Evolutionary conservation across 2,329 filamentous ascomycete species (phyloP).

Genomic region (Nemania sp.): DNA sequence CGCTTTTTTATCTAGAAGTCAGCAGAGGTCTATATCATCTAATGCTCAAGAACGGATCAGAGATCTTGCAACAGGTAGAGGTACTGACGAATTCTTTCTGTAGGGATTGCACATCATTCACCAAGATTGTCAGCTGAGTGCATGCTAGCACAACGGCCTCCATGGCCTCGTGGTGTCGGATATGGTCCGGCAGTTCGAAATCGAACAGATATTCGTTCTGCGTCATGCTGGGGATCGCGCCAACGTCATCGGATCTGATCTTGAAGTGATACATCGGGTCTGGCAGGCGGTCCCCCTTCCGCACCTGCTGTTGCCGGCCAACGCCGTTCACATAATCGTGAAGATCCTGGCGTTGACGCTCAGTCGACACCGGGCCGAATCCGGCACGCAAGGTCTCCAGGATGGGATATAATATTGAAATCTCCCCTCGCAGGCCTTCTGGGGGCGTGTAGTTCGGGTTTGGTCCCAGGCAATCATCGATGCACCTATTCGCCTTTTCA

Average conservation of each 20-base stretch:
- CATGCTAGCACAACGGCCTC: slow-evolving; percentile 37
- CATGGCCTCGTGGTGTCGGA: slow-evolving; percentile 37
- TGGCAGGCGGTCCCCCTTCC: slow-evolving; percentile 32
- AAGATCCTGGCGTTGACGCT: slow-evolving; percentile 35
- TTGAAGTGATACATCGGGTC: slow-evolving; percentile 39
- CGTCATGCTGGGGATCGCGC: slow-evolving; percentile 38
- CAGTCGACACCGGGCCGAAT: slow-evolving; percentile 29
- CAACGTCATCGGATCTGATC: slow-evolving; percentile 38
- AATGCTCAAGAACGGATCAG: background rate
- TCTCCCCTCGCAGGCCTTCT: slow-evolving; percentile 27
- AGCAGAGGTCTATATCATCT: background rate
- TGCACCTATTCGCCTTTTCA: slow-evolving; percentile 33
- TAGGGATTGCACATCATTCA: slow-evolving; percentile 39
- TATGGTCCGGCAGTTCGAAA: slow-evolving; percentile 37
- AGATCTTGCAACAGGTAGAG: background rate
- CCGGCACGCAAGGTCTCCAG: slow-evolving; percentile 34
- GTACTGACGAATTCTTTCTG: slow-evolving; percentile 41
- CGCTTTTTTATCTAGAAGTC: slow-evolving; percentile 27
- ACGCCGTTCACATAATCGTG: slow-evolving; percentile 40
- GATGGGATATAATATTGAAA: slow-evolving; percentile 39
- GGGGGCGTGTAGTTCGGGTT: slow-evolving; percentile 34
- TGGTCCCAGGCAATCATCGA: slow-evolving; percentile 36
- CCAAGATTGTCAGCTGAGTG: slow-evolving; percentile 35
- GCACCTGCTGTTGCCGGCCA: slow-evolving; percentile 35
- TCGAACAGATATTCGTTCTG: slow-evolving; percentile 41